Percentiles rank a stretch among this genome's conserved stretches.
Conservation (phyloP, 225 moss, liverwort and hornwort species). For the Straminergon stramineum region DNA sequence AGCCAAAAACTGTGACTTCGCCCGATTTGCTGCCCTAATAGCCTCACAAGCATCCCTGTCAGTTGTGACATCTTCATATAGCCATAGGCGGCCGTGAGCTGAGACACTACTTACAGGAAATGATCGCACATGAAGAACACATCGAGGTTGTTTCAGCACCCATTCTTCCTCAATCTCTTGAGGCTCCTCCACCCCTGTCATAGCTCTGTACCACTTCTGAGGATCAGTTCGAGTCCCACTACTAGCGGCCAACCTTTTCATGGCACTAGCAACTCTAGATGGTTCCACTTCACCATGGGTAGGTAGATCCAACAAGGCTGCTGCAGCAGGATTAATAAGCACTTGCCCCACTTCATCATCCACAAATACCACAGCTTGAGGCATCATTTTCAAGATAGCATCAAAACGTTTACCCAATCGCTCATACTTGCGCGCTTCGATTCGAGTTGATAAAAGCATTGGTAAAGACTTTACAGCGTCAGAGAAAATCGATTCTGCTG, state of each 20-base stretch:
- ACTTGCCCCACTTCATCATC: constrained; percentile 79
- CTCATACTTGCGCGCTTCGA: constrained; percentile 74
- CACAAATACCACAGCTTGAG: constrained; percentile 90
- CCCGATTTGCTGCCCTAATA: constrained; percentile 66
- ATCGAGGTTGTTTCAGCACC: constrained; percentile 62
- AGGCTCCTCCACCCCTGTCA: constrained; percentile 43
- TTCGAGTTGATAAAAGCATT: constrained; percentile 58
- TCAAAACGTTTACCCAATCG: constrained; percentile 73
- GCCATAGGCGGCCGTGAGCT: constrained; percentile 88
- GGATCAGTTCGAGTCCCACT: constrained; percentile 78
- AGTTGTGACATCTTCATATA: constrained; percentile 76
- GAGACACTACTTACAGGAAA: constrained; percentile 64
- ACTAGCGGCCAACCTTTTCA: constrained; percentile 65
- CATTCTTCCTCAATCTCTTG: constrained; percentile 85
- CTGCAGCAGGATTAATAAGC: constrained; percentile 73
- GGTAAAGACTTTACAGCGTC: constrained; percentile 71
- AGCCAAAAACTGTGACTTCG: constrained; percentile 84
- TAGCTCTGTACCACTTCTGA: constrained; percentile 45
- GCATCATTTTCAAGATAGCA: constrained; percentile 83
- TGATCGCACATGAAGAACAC: constrained; percentile 80
- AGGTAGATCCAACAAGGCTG: constrained; percentile 58
- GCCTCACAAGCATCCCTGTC: constrained; percentile 61
- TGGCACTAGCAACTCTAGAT: constrained; percentile 60
- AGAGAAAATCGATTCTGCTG: constrained; percentile 52
- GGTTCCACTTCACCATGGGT: constrained; percentile 87